Percentiles rank a stretch among this genome's conserved stretches.
Conservation (phyloP, 2,329 filamentous ascomycete genomes). For the Phialemoniopsis sp. region DNA sequence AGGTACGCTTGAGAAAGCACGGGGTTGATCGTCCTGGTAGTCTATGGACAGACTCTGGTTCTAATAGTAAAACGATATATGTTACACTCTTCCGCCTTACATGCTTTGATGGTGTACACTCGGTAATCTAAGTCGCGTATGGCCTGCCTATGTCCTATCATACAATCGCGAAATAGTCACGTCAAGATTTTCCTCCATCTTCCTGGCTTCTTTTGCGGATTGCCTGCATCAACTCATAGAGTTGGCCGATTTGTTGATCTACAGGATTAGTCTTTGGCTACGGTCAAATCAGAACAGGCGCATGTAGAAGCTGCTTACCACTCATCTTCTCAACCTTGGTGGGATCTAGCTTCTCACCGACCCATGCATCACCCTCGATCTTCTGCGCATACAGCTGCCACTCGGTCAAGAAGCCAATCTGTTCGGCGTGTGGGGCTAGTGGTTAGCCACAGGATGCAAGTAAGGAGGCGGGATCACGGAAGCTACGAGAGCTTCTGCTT, state of each 20-base stretch:
- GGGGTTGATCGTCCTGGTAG: no score
- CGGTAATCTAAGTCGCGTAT: no score
- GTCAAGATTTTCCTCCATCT: slow-evolving; percentile 1
- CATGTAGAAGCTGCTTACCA: slow-evolving; percentile 50
- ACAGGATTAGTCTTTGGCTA: no score
- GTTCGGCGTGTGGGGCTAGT: slow-evolving; percentile 1
- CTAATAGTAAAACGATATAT: no score
- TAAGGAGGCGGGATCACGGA: no score
- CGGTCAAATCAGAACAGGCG: no score
- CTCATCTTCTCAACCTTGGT: slow-evolving; percentile 90
- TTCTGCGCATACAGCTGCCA: slow-evolving; percentile 96
- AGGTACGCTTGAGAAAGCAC: slow-evolving; percentile 34
- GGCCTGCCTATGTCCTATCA: no score
- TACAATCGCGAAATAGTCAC: no score
- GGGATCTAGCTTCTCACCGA: slow-evolving; percentile 77
- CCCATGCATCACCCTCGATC: slow-evolving; percentile 83
- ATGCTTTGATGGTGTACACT: no score
- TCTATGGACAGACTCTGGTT: no score
- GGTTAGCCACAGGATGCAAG: background rate
- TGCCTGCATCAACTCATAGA: slow-evolving; percentile 90
- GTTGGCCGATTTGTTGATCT: slow-evolving; percentile 91
- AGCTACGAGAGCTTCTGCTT: no score
- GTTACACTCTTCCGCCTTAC: no score
- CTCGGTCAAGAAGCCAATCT: slow-evolving; percentile 94
- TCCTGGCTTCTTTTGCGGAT: slow-evolving; percentile 46